A percentile compares a stretch with the other conserved stretches of the same genome.
phyloP scores from a whole-genome alignment of 2,329 filamentous ascomycete species.

The Ophiostoma fasciatum region DNA sequence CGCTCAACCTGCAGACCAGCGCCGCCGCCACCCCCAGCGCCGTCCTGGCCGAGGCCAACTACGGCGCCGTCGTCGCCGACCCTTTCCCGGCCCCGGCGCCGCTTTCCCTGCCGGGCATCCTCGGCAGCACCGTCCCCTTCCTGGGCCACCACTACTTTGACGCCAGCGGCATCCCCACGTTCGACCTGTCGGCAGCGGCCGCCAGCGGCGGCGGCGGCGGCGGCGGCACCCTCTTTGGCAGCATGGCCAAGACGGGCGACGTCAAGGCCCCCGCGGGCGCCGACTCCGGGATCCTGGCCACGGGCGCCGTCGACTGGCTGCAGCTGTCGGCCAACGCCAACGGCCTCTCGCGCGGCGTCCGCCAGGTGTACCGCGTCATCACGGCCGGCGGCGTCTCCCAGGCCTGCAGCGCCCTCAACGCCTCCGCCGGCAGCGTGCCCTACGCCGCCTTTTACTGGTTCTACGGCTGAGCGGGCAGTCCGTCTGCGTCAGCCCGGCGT shows the following conservation, averaged over 20 bases:
- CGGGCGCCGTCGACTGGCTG: slow-evolving; percentile 42
- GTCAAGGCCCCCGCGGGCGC: slow-evolving; percentile 37
- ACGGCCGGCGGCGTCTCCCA: slow-evolving; percentile 36
- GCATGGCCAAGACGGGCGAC: slow-evolving; percentile 31
- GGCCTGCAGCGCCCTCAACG: slow-evolving; percentile 24
- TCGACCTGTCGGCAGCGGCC: slow-evolving; percentile 31
- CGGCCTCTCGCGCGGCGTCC: slow-evolving; percentile 19
- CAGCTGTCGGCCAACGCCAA: slow-evolving; percentile 22
- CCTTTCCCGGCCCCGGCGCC: slow-evolving; percentile 29
- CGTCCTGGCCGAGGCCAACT: slow-evolving; percentile 17
- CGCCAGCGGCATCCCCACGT: slow-evolving; percentile 36
- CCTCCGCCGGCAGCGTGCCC: slow-evolving; percentile 32
- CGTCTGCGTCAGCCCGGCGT: too few relatives aligned
- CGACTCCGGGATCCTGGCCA: slow-evolving; percentile 29
- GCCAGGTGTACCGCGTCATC: slow-evolving; percentile 37
- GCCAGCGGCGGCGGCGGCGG: too few relatives aligned
- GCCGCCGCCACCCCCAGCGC: slow-evolving; percentile 16
- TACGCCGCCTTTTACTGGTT: slow-evolving; percentile 47
- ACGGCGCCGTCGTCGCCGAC: slow-evolving; percentile 28
- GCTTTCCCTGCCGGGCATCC: slow-evolving; percentile 20
- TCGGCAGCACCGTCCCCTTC: slow-evolving; percentile 21
- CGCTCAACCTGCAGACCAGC: slow-evolving; percentile 29
- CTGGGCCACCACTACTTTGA: slow-evolving; percentile 57
- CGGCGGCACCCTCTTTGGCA: slow-evolving; percentile 29
- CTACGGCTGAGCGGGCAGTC: slow-evolving; percentile 28